Conservation (phyloP, 768 basidiomycete genomes). For the Lentinus brumalis region DNA sequence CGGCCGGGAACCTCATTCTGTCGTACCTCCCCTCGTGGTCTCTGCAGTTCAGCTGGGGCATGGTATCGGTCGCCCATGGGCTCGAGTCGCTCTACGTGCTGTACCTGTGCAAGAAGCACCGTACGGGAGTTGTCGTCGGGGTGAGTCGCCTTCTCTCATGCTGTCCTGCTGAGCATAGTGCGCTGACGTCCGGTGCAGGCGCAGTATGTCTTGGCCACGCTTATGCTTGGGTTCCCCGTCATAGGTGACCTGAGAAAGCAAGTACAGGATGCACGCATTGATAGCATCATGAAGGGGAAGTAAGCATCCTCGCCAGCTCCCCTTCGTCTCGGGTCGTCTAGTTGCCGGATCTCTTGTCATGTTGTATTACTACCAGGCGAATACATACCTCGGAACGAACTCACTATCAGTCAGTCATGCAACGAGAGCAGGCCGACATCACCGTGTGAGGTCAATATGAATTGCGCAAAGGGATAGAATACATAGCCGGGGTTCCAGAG, state of each 20-base stretch:
- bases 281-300: constrained; percentile 78
- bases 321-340: background rate
- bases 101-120: constrained; percentile 52
- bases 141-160: constrained; percentile 34
- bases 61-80: constrained; percentile 40
- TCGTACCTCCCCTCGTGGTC: constrained; percentile 18
- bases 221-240: constrained; percentile 56
- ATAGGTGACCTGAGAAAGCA: constrained; percentile 55
- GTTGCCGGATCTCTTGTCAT: background rate
- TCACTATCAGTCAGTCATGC: background rate
- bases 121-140: constrained; percentile 44
- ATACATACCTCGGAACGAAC: background rate
- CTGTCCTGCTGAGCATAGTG: constrained; percentile 12
- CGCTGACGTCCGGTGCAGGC: constrained; percentile 38
- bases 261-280: constrained; percentile 69
- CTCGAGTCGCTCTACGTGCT: constrained; percentile 52
- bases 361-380: background rate
- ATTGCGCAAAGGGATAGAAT: background rate
- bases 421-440: too few relatives aligned
- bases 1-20: constrained; percentile 21
- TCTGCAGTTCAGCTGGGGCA: constrained; percentile 37
- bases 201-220: constrained; percentile 53
- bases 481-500: background rate
- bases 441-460: background rate
- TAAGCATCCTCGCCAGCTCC: constrained; percentile 22